Conservation (phyloP, 1,284 basidiomycete species). For the Puccinia triticina region DNA sequence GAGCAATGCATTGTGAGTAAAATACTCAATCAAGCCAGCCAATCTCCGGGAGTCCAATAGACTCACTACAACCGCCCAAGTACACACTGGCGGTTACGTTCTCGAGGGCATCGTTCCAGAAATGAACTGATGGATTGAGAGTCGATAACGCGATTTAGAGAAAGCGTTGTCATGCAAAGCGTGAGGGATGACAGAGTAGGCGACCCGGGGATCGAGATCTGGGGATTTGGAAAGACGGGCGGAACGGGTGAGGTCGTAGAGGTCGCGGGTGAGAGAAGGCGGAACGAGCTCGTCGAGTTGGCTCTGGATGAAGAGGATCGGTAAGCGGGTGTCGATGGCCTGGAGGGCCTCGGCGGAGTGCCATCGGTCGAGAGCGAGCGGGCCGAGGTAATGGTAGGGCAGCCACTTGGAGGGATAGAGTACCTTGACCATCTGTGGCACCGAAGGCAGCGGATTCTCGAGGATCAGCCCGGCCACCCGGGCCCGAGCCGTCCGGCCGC, state of each 20-base stretch:
- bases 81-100: not conserved
- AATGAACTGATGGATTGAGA: constrained; percentile 18
- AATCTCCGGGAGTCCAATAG: too few relatives aligned
- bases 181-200: constrained; percentile 1
- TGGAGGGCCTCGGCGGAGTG: not conserved
- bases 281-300: constrained; percentile 33
- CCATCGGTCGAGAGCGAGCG: constrained; percentile 18
- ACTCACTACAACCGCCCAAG: too few relatives aligned
- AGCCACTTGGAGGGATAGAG: constrained; percentile 23
- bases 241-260: not conserved
- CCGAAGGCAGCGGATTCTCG: constrained; percentile 34
- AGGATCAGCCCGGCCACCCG: constrained; percentile 16
- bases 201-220: not conserved
- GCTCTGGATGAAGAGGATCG: constrained; percentile 25
- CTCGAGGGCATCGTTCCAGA: not conserved
- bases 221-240: not conserved
- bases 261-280: not conserved
- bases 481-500: not conserved
- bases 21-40: too few relatives aligned
- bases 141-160: constrained; percentile 15
- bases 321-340: not conserved
- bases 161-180: constrained; percentile 37
- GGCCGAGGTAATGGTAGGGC: constrained; percentile 26
- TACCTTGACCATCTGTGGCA: constrained; percentile 20
- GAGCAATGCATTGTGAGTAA: too few relatives aligned